Evolutionary conservation across 148 eudicot genomes (phyloP).

Genomic region (Vaccinium darrowii): DNA sequence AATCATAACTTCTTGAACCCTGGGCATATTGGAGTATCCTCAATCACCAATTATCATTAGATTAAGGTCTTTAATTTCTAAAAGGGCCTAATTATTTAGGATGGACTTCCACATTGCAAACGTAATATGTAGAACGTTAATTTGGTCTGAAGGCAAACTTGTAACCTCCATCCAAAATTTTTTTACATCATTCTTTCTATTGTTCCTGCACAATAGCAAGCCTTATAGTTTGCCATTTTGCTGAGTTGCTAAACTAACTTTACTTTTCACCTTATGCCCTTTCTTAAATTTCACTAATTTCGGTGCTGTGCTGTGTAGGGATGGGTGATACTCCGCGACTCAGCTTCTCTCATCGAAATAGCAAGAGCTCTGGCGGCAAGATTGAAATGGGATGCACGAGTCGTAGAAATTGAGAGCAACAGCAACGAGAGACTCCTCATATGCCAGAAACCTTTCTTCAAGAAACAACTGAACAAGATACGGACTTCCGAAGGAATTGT

Average conservation of each 20-base stretch:
- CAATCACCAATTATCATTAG: not conserved
- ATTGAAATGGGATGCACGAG: conserved; percentile 96
- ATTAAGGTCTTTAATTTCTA: not conserved
- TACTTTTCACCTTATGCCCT: not conserved
- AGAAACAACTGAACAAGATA: conserved; percentile 51
- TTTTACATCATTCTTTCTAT: not conserved
- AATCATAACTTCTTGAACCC: not conserved
- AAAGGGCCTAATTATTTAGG: not conserved
- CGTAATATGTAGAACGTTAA: not conserved
- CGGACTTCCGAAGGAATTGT: not conserved
- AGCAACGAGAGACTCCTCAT: conserved; percentile 81
- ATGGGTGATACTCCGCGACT: conserved; percentile 85
- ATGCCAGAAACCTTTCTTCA: conserved; percentile 91
- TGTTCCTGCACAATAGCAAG: not conserved
- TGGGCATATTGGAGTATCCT: not conserved
- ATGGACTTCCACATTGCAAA: not conserved
- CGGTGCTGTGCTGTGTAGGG: conserved; percentile 53
- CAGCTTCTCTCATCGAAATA: conserved; percentile 56
- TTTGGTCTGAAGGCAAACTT: not conserved
- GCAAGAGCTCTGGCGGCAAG: conserved; percentile 68
- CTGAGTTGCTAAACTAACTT: not conserved
- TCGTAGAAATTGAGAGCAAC: conserved; percentile 74
- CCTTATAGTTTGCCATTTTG: not conserved
- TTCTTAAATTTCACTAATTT: conserved; percentile 16
- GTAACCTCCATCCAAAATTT: not conserved